Evolutionary conservation across 805 yeast species (phyloP).

Genomic region (Saccharomycopsis amapae): DNA sequence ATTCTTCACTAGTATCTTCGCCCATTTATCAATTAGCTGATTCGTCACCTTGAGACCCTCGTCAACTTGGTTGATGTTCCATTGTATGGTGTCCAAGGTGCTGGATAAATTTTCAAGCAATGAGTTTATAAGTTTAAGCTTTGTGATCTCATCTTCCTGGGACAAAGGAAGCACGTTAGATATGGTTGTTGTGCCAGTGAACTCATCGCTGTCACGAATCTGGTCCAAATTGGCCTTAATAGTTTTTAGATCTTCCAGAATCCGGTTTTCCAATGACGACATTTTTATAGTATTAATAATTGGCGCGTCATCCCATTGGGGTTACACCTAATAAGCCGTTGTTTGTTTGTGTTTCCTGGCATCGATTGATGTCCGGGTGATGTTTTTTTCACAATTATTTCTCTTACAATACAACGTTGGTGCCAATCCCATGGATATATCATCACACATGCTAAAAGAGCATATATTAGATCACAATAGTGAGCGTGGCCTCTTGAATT

Average conservation of each 20-base stretch:
- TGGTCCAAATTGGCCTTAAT: neutral
- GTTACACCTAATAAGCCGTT: too few species aligned
- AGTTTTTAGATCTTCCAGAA: neutral
- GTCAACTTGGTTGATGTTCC: constrained; percentile 17
- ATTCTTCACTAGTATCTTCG: constrained; percentile 18
- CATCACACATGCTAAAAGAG: too few species aligned
- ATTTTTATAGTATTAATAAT: too few species aligned
- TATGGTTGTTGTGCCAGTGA: neutral
- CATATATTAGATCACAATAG: too few species aligned
- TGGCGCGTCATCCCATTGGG: too few species aligned
- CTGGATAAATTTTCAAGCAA: neutral
- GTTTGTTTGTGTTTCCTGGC: too few species aligned
- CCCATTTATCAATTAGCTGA: constrained; percentile 20
- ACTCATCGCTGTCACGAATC: constrained; percentile 3
- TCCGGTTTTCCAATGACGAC: neutral
- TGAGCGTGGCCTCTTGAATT: too few species aligned
- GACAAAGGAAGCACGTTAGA: neutral
- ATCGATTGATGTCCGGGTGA: too few species aligned
- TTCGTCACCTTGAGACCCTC: constrained; percentile 16
- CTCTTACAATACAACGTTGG: too few species aligned
- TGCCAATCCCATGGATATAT: too few species aligned
- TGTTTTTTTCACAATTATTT: too few species aligned
- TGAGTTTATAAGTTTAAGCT: neutral
- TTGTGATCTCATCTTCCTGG: neutral
- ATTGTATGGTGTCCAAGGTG: neutral